Conservation (phyloP, 2,329 filamentous ascomycete species). For the Chrysoporthe deuterocubensis region DNA sequence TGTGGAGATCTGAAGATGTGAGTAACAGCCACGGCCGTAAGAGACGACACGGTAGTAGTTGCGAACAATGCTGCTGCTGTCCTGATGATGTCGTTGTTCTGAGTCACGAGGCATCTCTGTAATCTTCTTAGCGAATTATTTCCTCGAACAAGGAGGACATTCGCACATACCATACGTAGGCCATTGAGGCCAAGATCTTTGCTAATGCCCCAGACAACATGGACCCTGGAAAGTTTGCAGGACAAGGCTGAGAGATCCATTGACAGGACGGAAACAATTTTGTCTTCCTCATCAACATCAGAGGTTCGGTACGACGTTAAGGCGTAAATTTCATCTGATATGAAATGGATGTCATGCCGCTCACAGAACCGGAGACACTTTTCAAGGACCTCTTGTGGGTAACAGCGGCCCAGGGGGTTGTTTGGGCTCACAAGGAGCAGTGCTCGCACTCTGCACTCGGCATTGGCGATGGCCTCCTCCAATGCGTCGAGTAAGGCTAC, state of each 20-base stretch:
- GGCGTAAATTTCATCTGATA: conserved; percentile 14
- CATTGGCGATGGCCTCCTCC: background rate
- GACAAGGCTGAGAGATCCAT: background rate
- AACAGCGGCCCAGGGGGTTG: conserved; percentile 1
- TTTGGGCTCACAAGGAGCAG: conserved; percentile 1
- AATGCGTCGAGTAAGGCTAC: background rate
- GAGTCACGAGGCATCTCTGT: conserved; percentile 4
- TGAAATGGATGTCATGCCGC: background rate
- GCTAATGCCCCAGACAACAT: conserved; percentile 8
- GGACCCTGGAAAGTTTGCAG: background rate
- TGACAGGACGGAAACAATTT: background rate
- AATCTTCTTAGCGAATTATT: background rate
- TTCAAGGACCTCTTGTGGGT: background rate
- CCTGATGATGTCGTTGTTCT: background rate
- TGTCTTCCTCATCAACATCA: background rate
- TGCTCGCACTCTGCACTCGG: background rate
- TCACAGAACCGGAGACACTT: background rate
- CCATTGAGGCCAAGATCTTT: conserved; percentile 3
- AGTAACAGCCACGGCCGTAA: background rate
- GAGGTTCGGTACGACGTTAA: background rate
- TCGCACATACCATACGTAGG: background rate
- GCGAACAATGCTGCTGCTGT: background rate
- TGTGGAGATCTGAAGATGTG: background rate
- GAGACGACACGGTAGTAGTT: background rate
- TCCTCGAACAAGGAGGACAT: background rate